Evolutionary conservation across 1,284 basidiomycete genomes (phyloP).

Genomic region (Trichosporon faecale): DNA sequence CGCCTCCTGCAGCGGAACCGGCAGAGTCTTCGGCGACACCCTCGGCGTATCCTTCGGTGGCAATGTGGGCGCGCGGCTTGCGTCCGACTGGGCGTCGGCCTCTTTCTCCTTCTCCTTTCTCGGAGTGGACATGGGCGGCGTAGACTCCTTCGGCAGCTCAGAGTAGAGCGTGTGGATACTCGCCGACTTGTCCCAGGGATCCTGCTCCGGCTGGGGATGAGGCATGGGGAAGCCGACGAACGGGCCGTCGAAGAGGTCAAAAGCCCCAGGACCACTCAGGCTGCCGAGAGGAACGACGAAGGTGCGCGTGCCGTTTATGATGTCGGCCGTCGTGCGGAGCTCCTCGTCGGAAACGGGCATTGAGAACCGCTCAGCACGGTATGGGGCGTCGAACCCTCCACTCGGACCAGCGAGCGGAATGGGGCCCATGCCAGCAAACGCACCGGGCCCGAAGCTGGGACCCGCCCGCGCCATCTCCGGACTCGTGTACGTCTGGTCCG

Average conservation of each 20-base stretch:
- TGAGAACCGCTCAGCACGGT: background rate
- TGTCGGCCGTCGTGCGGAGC: background rate
- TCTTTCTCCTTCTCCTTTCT: background rate
- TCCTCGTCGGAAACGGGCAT: background rate
- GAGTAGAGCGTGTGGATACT: background rate
- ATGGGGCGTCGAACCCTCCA: background rate
- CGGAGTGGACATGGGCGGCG: background rate
- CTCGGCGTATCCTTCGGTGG: constrained; percentile 58
- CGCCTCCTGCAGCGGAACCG: background rate
- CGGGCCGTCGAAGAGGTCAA: background rate
- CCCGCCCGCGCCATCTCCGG: background rate
- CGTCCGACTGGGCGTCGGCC: too few species aligned
- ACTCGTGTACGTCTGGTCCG: background rate
- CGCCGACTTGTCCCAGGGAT: constrained; percentile 2
- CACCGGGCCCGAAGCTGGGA: background rate
- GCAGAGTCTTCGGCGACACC: background rate
- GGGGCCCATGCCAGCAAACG: background rate
- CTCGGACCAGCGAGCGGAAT: background rate
- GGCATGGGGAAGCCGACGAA: background rate
- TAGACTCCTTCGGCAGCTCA: background rate
- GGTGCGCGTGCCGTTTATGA: background rate
- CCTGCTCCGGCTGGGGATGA: background rate
- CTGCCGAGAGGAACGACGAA: background rate
- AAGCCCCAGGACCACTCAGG: background rate
- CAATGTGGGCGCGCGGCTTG: background rate